Base-by-base conservation (phyloP, 2,329 filamentous ascomycete species). In the Achaetomium macrosporum region DNA sequence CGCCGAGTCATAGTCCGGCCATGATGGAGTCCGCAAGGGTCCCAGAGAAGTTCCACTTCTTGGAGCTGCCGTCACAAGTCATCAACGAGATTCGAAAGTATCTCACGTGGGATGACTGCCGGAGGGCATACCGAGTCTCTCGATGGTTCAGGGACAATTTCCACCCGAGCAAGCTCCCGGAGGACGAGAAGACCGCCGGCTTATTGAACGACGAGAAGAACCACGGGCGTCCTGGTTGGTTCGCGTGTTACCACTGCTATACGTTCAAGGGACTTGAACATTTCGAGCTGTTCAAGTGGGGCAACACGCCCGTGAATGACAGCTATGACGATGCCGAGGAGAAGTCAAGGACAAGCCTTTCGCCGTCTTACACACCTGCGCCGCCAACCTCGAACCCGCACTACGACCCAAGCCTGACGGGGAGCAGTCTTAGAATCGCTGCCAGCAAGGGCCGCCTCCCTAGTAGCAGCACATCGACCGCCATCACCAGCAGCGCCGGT, bases 191-290 rank as follows among this genome's bases (percentile, higher is more conserved):
- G 46, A 41, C 55, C 3, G 48, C 45, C 2, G 51, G 52, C 11
- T 47, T 63, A 2, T 36, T 57, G 19, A 33, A 59, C 9, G 56
- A 52, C 9, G 61, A 63, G 46, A 50, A 51, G 12, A 51, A 51
- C 35, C 57, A 51, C 45, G 54, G 55, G 20, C 56, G 53, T 11
- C 53, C 57, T 17, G 29, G 15, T 0, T 59, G 48, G 25, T 58
- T 59, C 13, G 59, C 41, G 3, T 64, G 61, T 42, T 64, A 63
- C 25, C 57, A 61, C 42, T 64, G 61, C 50, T 60, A 53, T 31
- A 33, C 25, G 10, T 47, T 61, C 35, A 55, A 52, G 37, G 29
- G 25, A 3, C 51, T 54, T 10, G 46, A 58, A 5, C 30, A 54
- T 41, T 64, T 64, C 45, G 60, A 64, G 39, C 39, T 55, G 2